Base-by-base conservation (phyloP, 306 rosid species). In the Ochetophila trinervis region DNA sequence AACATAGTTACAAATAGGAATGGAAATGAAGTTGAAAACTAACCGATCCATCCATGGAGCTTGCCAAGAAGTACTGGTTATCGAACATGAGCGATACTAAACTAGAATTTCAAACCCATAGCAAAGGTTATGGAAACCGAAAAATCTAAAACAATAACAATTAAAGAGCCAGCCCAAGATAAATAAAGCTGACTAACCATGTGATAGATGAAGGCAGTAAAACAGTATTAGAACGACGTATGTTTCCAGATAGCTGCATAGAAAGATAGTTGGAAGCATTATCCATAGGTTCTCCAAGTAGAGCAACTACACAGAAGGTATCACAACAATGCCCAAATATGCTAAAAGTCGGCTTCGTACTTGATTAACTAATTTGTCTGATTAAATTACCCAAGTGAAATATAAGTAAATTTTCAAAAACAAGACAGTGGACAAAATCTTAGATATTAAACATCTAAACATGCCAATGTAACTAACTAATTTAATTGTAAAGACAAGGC, bases 31-130 rank as follows among this genome's bases (percentile, higher is more conserved):
- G 66, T 17, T 11, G 66, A 76, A 65, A 45, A 85, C 96, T 81
- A 67, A 89, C 96, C 85, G 93, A 73, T 80, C 98, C 98, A 60
- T 92, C 96, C 98, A 92, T 84, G 78, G 98, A 84, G 88, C 98
- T 89, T 57, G 96, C 91, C 82, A 92, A 72, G 82, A 87, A 87
- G 81, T 92, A 87, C 66, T 84, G 84, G 62, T 92, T 95, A 70
- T 89, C 95, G 60, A 37, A 85, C 72, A 80, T 80, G 84, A 92
- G 98, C 13, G 98, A 79, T 24, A 69, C 80, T 87, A 92, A 70
- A 77, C 96, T 92, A 72, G 60, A 71, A 57, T 30, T 32, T 60
- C 66, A 71, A 73, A 67, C 10, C 75, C 68, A 74, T 37, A 76
- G 61, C 63, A 60, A 40, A 45, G 37, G 60, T 54, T 42, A 66